Base-by-base conservation (phyloP, 2,329 filamentous ascomycete species). In the Pestalotiopsis sp. region DNA sequence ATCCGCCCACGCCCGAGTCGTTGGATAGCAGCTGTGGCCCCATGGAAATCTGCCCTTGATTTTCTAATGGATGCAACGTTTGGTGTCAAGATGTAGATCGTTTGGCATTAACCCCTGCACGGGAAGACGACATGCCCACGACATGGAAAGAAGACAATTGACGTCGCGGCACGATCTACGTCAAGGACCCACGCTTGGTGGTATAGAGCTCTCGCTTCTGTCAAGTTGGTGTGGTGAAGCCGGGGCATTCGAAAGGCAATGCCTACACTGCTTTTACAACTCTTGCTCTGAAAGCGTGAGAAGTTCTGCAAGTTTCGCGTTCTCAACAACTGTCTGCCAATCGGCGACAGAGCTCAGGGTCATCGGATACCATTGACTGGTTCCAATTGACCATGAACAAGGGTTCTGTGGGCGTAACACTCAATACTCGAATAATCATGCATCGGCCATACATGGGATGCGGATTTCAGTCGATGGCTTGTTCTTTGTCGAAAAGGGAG, bases 1-100 rank as follows among this genome's bases (percentile, higher is more conserved):
- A 71, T 65, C 27, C 39, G 23, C 58, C 71, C 11, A 27, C 36
- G 61, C 72, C 72, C 49, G 69, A 70, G n/a, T 56, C 71, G 27
- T 65, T 70, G 13, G 52, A 63, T 2, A 52, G 62, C 4, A 58
- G 62, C 4, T 70, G 67, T 49, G 69, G 57, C 4, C 57, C 57
- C 14, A 67, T 67, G 66, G 66, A 67, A 14, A 39, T 62, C 20
- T 62, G 59, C 38, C 25, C 23, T 13, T 59, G 57, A 59, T 14
- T 17, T 36, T 59, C 23, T 36, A 9, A 27, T 36, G n/a, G n/a
- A n/a, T n/a, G n/a, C n/a, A n/a, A n/a, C n/a, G n/a, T n/a, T n/a
- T n/a, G n/a, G n/a, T n/a, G n/a, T n/a, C n/a, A n/a, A n/a, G n/a
- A n/a, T n/a, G n/a, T n/a, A n/a, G n/a, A n/a, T n/a, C n/a, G n/a